Evolutionary conservation across 768 basidiomycete species (phyloP).

Genomic region (Piloderma croceum): DNA sequence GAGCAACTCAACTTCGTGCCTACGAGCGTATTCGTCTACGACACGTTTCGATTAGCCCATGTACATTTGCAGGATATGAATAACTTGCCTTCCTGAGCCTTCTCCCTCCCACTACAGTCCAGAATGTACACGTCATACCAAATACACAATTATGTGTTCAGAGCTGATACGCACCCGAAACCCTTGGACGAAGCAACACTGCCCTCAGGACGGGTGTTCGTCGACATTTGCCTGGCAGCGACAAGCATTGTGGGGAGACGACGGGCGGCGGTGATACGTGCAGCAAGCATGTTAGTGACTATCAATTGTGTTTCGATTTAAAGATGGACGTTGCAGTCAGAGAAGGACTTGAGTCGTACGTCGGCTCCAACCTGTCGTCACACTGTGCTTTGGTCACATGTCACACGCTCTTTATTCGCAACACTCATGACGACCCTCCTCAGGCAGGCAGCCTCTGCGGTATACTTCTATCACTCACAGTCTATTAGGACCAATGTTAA

Average conservation of each 20-base stretch:
- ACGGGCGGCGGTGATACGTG: constrained; percentile 34
- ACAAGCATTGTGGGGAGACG: constrained; percentile 37
- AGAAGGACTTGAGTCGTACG: constrained; percentile 17
- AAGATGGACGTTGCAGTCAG: constrained; percentile 4
- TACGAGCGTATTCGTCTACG: constrained; percentile 59
- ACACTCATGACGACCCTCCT: constrained; percentile 65
- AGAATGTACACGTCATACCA: constrained; percentile 1
- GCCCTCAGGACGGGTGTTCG: constrained; percentile 45
- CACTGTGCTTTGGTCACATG: constrained; percentile 32
- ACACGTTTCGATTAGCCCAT: constrained; percentile 6
- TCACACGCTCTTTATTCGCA: constrained; percentile 38
- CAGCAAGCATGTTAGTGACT: constrained; percentile 35
- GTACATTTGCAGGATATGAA: neutral
- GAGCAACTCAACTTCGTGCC: constrained; percentile 53
- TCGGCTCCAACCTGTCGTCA: constrained; percentile 19
- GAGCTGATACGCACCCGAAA: constrained; percentile 45
- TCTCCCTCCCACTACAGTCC: constrained; percentile 60
- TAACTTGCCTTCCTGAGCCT: constrained; percentile 52
- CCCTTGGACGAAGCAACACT: constrained; percentile 56
- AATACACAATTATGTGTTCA: constrained; percentile 8
- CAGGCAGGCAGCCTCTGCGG: constrained; percentile 42
- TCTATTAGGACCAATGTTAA: neutral
- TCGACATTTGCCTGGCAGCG: constrained; percentile 31
- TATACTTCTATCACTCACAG: constrained; percentile 35
- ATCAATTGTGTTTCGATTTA: constrained; percentile 11